Evolutionary conservation across 495 filamentous ascomycete genomes (phyloP).

Genomic region (Penicillium robsamsonii): DNA sequence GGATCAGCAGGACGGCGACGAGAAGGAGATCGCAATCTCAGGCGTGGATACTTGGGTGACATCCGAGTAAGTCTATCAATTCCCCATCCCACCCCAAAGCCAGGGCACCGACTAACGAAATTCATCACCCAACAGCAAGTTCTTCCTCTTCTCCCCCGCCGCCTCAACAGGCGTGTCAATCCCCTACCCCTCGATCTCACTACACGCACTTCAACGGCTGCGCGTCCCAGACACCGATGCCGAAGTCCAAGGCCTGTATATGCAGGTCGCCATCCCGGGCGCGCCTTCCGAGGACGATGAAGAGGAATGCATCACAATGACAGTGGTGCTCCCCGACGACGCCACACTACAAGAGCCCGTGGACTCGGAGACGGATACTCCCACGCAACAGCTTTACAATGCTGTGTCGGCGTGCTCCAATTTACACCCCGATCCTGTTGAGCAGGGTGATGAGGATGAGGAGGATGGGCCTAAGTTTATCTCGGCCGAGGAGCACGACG

Average conservation of each 20-base stretch:
- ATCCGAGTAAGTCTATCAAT: constrained; percentile 59
- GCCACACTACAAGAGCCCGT: constrained; percentile 32
- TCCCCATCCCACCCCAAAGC: neutral
- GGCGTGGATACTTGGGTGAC: constrained; percentile 73
- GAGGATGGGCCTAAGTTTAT: constrained; percentile 40
- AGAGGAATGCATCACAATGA: constrained; percentile 69
- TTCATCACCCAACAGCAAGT: constrained; percentile 52
- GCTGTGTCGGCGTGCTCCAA: constrained; percentile 86
- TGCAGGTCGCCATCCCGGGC: constrained; percentile 68
- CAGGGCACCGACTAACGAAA: constrained; percentile 7
- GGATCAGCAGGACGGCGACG: constrained; percentile 30
- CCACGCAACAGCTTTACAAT: constrained; percentile 61
- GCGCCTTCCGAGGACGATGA: constrained; percentile 56
- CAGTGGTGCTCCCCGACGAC: constrained; percentile 58
- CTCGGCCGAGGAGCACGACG: constrained; percentile 34
- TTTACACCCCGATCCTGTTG: constrained; percentile 78
- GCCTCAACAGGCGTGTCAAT: constrained; percentile 67
- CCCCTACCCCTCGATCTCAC: constrained; percentile 81
- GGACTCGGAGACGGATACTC: constrained; percentile 36
- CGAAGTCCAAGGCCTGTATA: constrained; percentile 66
- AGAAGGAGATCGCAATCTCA: constrained; percentile 43
- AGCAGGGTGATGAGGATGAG: constrained; percentile 42
- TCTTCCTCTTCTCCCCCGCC: constrained; percentile 66
- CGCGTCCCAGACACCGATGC: constrained; percentile 37
- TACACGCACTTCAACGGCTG: constrained; percentile 81